Conservation (phyloP, 176 grass and related monocot genomes). For the Oryza meyeriana region DNA sequence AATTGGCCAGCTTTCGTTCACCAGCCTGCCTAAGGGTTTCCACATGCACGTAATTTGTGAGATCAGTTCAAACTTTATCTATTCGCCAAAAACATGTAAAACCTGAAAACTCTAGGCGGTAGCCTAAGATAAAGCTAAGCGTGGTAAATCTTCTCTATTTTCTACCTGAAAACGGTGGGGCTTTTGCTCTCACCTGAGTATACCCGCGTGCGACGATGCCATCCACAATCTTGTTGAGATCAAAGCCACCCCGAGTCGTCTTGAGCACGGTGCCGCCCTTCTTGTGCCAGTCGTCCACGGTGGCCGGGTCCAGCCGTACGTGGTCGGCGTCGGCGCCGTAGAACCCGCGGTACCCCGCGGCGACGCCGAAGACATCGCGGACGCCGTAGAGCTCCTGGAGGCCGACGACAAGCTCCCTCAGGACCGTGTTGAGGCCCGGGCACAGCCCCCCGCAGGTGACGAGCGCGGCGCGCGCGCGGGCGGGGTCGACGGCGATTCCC, state of each 20-base stretch:
- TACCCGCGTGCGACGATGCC: constrained; percentile 69
- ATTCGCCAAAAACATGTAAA: not conserved
- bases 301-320: constrained; percentile 42
- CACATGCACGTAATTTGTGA: not conserved
- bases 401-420: constrained; percentile 79
- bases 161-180: not conserved
- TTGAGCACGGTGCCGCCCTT: constrained; percentile 75
- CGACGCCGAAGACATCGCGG: constrained; percentile 65
- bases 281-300: constrained; percentile 81
- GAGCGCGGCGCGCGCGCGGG: constrained; percentile 61
- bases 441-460: constrained; percentile 92
- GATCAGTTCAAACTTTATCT: not conserved
- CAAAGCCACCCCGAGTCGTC: constrained; percentile 81
- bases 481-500: constrained; percentile 47
- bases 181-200: constrained; percentile 57
- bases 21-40: not conserved
- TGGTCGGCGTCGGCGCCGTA: constrained; percentile 60
- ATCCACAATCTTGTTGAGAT: constrained; percentile 77
- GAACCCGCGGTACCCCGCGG: constrained; percentile 78
- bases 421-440: constrained; percentile 87
- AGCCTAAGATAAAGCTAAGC: too few relatives aligned
- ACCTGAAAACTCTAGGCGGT: not conserved
- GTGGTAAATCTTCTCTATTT: too few relatives aligned
- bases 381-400: constrained; percentile 83
- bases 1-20: too few relatives aligned